Evolutionary conservation across 768 basidiomycete species (phyloP).

Genomic region (Mycena leptocephala): DNA sequence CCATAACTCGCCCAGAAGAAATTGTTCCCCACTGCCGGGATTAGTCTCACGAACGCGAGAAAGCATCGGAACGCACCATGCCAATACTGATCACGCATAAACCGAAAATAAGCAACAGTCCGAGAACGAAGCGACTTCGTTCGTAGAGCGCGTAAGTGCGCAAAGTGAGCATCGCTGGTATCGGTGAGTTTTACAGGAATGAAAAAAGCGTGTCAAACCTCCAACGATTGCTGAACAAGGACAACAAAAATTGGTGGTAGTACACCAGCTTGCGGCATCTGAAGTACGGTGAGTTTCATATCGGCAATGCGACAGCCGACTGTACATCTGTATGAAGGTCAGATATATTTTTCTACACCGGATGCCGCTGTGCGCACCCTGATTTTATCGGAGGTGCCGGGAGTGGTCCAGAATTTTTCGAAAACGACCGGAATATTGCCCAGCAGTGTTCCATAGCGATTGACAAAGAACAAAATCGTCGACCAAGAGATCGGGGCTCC

Average conservation of each 20-base stretch:
- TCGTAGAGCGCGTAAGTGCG: conserved; percentile 32
- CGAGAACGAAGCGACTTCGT: conserved; percentile 7
- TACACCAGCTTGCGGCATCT: conserved; percentile 1
- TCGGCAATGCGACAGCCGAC: neutral
- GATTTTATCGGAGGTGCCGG: neutral
- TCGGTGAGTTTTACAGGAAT: neutral
- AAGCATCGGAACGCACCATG: conserved; percentile 8
- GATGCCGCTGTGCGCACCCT: neutral
- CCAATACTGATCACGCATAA: neutral
- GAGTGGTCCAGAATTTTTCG: conserved; percentile 43
- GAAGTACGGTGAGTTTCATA: neutral
- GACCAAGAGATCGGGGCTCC: conserved; percentile 38
- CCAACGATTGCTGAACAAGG: conserved; percentile 19
- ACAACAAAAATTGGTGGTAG: conserved; percentile 30
- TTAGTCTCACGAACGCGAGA: no score
- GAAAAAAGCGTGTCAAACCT: conserved; percentile 2
- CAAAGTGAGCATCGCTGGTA: conserved; percentile 22
- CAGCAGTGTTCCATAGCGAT: conserved; percentile 52
- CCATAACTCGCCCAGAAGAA: neutral
- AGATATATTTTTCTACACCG: neutral
- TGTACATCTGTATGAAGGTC: neutral
- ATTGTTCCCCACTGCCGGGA: conserved; percentile 14
- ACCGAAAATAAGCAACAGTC: neutral
- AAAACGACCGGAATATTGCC: conserved; percentile 49
- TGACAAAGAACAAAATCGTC: conserved; percentile 50